These are phyloP conservation scores for Coccomyxa sp. DNA, from an alignment of 139 green algal genomes.

Conservation along the genomic window DNA sequence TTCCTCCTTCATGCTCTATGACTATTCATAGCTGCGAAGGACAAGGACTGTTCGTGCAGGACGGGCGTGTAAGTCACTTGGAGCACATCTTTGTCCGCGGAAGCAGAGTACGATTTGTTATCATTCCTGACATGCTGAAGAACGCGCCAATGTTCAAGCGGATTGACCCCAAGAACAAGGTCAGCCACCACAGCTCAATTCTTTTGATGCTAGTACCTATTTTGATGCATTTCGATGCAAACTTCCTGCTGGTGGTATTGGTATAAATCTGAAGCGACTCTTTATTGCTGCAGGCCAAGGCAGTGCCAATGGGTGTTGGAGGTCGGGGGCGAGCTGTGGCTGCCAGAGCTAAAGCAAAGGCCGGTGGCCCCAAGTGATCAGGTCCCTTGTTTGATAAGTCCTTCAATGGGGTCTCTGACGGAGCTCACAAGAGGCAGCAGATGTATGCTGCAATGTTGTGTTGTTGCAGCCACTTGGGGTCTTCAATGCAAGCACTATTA, in stretches of 20 bases:
- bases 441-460: too few species aligned
- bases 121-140: slow-evolving; percentile 99
- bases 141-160: slow-evolving; percentile 99
- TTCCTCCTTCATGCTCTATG: background rate
- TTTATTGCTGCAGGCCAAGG: slow-evolving; percentile 29
- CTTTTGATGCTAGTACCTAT: background rate
- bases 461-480: too few species aligned
- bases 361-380: slow-evolving; percentile 5
- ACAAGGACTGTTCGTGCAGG: slow-evolving; percentile 20
- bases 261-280: too few species aligned
- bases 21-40: background rate
- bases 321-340: slow-evolving; percentile 63
- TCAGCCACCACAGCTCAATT: slow-evolving; percentile 6
- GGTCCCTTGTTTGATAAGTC: too few species aligned
- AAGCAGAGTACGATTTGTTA: slow-evolving; percentile 82
- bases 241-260: background rate
- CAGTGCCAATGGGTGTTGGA: slow-evolving; percentile 64
- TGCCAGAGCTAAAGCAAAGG: slow-evolving; percentile 66
- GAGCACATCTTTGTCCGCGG: slow-evolving; percentile 89
- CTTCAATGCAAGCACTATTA: too few species aligned
- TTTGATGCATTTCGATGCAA: background rate
- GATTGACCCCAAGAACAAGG: slow-evolving; percentile 91
- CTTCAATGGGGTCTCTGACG: too few species aligned
- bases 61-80: slow-evolving; percentile 71
- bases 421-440: too few species aligned